Base-by-base conservation (phyloP, 1,139 yeast genomes). In the Geotrichum siamense region DNA sequence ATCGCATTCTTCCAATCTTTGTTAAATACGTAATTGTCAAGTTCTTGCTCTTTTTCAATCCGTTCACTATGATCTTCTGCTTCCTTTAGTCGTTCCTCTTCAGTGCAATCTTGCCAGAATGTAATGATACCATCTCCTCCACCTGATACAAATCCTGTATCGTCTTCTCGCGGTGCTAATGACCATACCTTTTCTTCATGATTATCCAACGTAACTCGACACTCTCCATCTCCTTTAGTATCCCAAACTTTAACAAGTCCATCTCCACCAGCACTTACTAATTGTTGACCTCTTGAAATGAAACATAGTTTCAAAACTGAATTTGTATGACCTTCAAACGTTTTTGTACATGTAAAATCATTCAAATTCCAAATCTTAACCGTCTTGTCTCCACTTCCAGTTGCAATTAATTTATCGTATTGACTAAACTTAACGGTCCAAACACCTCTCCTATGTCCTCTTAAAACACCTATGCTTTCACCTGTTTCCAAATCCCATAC, bases 101-200 rank as follows among this genome's bases (percentile, higher is more conserved):
- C 73, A 2, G 95, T 84, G 56, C 82, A 79, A 63, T 91, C 98
- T 45, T 70, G 69, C 98, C 98, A 91, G 38, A 83, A 70, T 39
- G 85, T 83, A 51, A 91, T 74, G 38, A 85, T 82, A 43, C 97
- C 96, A 63, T 91, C 97, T 1, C 96, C 96, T 62, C 93, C 97
- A 1, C 96, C 97, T 45, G 87, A 77, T 1, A 85, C 75, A 48
- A 91, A 72, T 44, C 73, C 72, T 12, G 72, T 73, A 21, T 94
- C 95, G 53, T 82, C 83, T 27, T 74, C 68, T 5, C 44, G 36
- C 1, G 74, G 69, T 42, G 79, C 79, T 47, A 91, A 64, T 0
- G 96, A 84, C 99, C 98, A 93, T 41, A 91, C 87, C 65, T 95
- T 78, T 63, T 89, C 94, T 51, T 81, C 86, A 61, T 91, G 99